Evolutionary conservation across 2,329 filamentous ascomycete species (phyloP), one percentile per base, ranked within the genome.

Genomic region (Neofusicoccum sp.): DNA sequence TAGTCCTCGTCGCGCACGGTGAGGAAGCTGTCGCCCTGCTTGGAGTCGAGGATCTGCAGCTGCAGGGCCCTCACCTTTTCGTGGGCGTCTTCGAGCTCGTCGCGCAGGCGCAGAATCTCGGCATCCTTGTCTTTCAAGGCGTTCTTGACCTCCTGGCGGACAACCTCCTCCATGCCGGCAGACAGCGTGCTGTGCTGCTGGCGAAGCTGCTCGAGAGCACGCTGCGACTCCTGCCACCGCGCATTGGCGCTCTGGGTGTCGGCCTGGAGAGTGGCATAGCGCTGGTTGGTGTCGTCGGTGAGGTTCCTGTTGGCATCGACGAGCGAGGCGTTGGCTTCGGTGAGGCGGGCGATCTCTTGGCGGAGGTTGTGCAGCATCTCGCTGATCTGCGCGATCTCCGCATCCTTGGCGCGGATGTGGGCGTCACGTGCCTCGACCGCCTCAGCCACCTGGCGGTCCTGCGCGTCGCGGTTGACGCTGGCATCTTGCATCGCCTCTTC

Each of bases 1-100:
- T 97, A 93, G 77, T 97, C 93, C 74, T 97, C 93, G 71, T 97
- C 92, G 66, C 86, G 86, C 63, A 92, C 82, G 51, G 84, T 84
- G 64, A 98, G 86, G 77, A 96, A 93, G 66, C 90, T 85, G 68
- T 91, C 88, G 63, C 82, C 81, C 58, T 85, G 71, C 34, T 74
- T 74, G n/a, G 82, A 79, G 2, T 79, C 77, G 28, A 86, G 75
- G 40, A 88, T 85, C 68, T 87, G 81, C 64, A 81, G 78, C 67
- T 88, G 85, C 49, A 88, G 73, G 20, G 79, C 77, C 65, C 84
- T 80, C 65, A 88, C 82, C 67, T 86, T 82, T 66, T 86, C 82
- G 57, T 79, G 80, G 12, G 92, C 89, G 31, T 82, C 84, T 63
- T 91, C 87, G 38, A 99, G 84, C 72, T 98, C 89, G 51, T 84